Evolutionary conservation across 495 filamentous ascomycete genomes (phyloP).

Genomic region (Haplographium delicatum): DNA sequence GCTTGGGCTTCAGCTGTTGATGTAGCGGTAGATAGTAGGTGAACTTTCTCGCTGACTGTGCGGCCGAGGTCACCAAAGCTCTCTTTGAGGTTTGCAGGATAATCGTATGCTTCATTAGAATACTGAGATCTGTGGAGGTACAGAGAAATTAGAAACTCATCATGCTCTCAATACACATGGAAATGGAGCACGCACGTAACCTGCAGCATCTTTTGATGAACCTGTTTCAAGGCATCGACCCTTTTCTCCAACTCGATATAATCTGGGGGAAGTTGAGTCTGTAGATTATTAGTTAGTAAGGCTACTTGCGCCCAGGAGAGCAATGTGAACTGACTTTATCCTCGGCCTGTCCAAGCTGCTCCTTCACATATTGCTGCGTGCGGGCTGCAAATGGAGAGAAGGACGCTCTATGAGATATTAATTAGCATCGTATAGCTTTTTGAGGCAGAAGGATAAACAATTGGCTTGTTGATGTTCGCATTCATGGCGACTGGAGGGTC

Average conservation of each 20-base stretch:
- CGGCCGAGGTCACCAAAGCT: conserved; percentile 93
- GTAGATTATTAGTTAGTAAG: conserved; percentile 4
- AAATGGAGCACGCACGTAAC: conserved; percentile 77
- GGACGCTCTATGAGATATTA: conserved; percentile 41
- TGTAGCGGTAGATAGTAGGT: conserved; percentile 76
- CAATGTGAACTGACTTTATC: conserved; percentile 62
- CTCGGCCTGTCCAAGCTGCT: conserved; percentile 91
- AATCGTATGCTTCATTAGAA: conserved; percentile 94
- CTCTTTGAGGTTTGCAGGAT: conserved; percentile 98
- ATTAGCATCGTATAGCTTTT: conserved; percentile 14
- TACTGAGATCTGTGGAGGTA: conserved; percentile 74
- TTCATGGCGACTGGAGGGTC: conserved; percentile 21
- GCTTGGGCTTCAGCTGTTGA: conserved; percentile 90
- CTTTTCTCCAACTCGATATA: conserved; percentile 99
- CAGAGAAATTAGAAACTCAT: not conserved
- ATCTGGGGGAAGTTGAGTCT: conserved; percentile 94
- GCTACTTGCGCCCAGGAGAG: not conserved
- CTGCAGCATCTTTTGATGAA: conserved; percentile 91
- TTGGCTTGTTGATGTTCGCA: conserved; percentile 10
- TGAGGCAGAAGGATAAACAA: conserved; percentile 12
- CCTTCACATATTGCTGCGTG: conserved; percentile 94
- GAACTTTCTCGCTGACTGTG: conserved; percentile 93
- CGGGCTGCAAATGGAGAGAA: conserved; percentile 90
- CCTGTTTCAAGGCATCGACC: conserved; percentile 94
- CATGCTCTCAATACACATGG: too few relatives aligned